Conservation (phyloP, 352 stramenopile genomes). For the Phytophthora pluvialis region DNA sequence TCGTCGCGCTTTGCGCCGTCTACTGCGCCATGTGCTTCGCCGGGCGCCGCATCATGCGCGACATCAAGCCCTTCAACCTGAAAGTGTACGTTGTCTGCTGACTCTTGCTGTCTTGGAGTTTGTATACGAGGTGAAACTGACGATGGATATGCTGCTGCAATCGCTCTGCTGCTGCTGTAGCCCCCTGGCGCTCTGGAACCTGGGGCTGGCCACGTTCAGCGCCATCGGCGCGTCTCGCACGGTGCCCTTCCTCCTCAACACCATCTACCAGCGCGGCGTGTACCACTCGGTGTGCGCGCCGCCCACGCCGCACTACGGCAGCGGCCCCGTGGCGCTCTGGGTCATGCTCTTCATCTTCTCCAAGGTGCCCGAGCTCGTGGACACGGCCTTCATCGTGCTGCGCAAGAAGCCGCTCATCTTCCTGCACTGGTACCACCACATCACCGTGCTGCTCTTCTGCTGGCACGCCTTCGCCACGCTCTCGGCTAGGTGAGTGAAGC, state of each 20-base stretch:
- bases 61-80: conserved; percentile 82
- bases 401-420: conserved; percentile 98
- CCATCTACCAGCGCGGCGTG: conserved; percentile 74
- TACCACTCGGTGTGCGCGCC: conserved; percentile 87
- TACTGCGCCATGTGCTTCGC: conserved; percentile 85
- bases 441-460: conserved; percentile 97
- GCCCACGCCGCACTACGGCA: conserved; percentile 71
- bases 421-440: conserved; percentile 99
- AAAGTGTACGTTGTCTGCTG: conserved; percentile 55
- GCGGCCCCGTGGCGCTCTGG: conserved; percentile 75
- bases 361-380: conserved; percentile 94
- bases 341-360: conserved; percentile 90
- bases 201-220: conserved; percentile 78
- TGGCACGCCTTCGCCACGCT: conserved; percentile 96
- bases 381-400: conserved; percentile 98
- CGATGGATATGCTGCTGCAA: conserved; percentile 6
- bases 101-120: conserved; percentile 21
- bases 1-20: conserved; percentile 59
- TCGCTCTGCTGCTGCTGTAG: conserved; percentile 23
- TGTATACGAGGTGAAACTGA: conserved; percentile 28
- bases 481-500: conserved; percentile 68
- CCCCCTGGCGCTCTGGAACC: conserved; percentile 83
- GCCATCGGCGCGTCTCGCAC: conserved; percentile 77
- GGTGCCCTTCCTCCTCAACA: conserved; percentile 85
- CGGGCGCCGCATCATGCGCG: conserved; percentile 78